Percentiles rank a stretch among this genome's conserved stretches.
Evolutionary conservation across 2,329 filamentous ascomycete genomes (phyloP).

Genomic region (Teratosphaeria viscida): DNA sequence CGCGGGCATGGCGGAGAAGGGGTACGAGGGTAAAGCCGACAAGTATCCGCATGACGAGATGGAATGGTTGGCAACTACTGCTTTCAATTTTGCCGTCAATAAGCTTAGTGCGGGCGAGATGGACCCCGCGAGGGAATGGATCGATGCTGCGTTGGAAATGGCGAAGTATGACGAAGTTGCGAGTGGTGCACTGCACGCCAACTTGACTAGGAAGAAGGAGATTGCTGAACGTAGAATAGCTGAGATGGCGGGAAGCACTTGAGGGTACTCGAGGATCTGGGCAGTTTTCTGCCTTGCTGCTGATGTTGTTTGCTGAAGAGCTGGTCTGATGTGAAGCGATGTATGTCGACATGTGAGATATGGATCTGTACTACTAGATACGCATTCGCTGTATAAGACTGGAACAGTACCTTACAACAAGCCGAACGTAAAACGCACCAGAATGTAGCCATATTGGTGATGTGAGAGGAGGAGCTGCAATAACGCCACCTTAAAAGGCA

Average conservation of each 20-base stretch:
- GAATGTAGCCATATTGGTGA: too few species aligned
- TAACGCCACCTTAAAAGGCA: neutral
- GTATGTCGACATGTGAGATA: neutral
- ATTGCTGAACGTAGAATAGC: slow-evolving; percentile 6
- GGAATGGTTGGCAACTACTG: slow-evolving; percentile 61
- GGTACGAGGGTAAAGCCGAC: slow-evolving; percentile 10
- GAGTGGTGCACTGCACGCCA: slow-evolving; percentile 26
- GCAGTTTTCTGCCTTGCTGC: too few species aligned
- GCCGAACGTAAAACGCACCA: too few species aligned
- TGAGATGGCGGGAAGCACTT: neutral
- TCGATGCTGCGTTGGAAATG: slow-evolving; percentile 50
- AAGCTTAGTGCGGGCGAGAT: slow-evolving; percentile 48
- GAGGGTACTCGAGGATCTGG: neutral
- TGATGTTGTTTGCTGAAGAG: neutral
- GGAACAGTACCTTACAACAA: neutral
- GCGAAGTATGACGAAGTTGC: slow-evolving; percentile 48
- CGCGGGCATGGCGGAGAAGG: slow-evolving; percentile 38
- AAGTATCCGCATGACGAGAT: slow-evolving; percentile 57
- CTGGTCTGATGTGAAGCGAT: neutral
- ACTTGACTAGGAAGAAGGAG: slow-evolving; percentile 28
- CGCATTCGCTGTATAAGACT: neutral
- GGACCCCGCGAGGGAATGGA: slow-evolving; percentile 49
- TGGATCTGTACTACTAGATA: neutral
- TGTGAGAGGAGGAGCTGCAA: too few species aligned
- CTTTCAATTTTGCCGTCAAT: slow-evolving; percentile 63